A percentile compares a stretch with the other conserved stretches of the same genome.
phyloP scores from a whole-genome alignment of 163 green algal species.

The Chlorella variabilis region DNA sequence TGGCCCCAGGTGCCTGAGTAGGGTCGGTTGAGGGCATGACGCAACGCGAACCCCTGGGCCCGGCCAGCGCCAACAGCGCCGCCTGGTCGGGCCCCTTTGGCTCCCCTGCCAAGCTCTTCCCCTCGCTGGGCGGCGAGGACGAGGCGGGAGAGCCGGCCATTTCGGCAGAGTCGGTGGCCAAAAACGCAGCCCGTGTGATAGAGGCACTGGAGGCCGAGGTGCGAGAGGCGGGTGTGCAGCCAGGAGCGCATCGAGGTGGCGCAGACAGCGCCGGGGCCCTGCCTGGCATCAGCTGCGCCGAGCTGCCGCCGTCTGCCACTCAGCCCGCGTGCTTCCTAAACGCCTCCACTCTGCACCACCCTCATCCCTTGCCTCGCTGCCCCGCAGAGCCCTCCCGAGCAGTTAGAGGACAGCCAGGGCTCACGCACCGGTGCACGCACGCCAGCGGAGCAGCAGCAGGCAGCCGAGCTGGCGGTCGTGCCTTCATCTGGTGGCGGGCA shows the following conservation, averaged over 20 bases:
- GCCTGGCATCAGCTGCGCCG: too few species aligned
- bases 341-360: neutral
- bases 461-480: neutral
- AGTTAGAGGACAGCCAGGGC: neutral
- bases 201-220: slow-evolving; percentile 33
- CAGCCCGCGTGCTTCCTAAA: too few species aligned
- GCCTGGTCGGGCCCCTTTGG: slow-evolving; percentile 1
- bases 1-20: too few species aligned
- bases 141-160: neutral
- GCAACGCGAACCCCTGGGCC: neutral
- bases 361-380: neutral
- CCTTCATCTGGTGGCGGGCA: neutral
- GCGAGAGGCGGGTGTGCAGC: neutral
- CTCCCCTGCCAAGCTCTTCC: neutral
- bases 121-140: neutral
- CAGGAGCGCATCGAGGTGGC: neutral
- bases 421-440: too few species aligned
- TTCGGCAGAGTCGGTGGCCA: neutral
- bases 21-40: too few species aligned
- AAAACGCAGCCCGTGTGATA: slow-evolving; percentile 12
- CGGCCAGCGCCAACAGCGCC: neutral
- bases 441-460: neutral
- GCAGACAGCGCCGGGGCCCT: too few species aligned
- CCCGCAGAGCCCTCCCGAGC: slow-evolving; percentile 13
- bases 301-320: slow-evolving; percentile 9